Evolutionary conservation across 164 flowering plant genomes (phyloP).

Genomic region (Sedum album): DNA sequence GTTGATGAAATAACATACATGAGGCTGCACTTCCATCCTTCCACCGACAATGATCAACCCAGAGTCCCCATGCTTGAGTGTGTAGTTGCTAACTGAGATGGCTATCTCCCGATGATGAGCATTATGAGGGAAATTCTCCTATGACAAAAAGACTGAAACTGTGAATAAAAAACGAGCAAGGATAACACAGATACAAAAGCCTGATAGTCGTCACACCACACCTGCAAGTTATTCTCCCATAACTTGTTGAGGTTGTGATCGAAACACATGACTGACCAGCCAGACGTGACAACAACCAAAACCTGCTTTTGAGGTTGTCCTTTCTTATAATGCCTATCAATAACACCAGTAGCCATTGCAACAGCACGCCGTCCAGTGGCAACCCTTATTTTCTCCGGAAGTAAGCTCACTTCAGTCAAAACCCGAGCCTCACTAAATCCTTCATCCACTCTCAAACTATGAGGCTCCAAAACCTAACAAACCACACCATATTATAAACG

Average conservation of each 20-base stretch:
- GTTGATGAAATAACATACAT: conserved; percentile 42
- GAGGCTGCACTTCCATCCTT: conserved; percentile 92
- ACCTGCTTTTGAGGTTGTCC: conserved; percentile 78
- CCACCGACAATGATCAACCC: conserved; percentile 93
- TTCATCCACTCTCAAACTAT: conserved; percentile 66
- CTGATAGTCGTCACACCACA: conserved; percentile 10
- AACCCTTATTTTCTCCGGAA: conserved; percentile 81
- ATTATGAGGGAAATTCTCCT: conserved; percentile 58
- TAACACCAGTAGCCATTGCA: conserved; percentile 88
- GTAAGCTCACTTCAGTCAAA: conserved; percentile 56
- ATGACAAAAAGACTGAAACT: conserved; percentile 12
- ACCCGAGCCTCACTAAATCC: conserved; percentile 84
- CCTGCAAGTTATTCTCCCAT: conserved; percentile 91
- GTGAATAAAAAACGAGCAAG: neutral
- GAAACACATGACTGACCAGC: conserved; percentile 94
- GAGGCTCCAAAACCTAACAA: conserved; percentile 76
- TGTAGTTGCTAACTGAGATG: conserved; percentile 18
- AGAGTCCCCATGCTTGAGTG: conserved; percentile 81
- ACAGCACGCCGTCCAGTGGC: conserved; percentile 91
- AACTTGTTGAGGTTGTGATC: conserved; percentile 91
- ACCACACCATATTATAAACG: neutral
- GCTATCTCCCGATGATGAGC: conserved; percentile 17
- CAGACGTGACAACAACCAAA: conserved; percentile 90
- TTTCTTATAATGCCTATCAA: conserved; percentile 49
- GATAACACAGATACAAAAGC: neutral